These are phyloP conservation scores for Penicillium janthinellum DNA, from an alignment of 2,329 filamentous ascomycete genomes.

Conservation along the genomic window DNA sequence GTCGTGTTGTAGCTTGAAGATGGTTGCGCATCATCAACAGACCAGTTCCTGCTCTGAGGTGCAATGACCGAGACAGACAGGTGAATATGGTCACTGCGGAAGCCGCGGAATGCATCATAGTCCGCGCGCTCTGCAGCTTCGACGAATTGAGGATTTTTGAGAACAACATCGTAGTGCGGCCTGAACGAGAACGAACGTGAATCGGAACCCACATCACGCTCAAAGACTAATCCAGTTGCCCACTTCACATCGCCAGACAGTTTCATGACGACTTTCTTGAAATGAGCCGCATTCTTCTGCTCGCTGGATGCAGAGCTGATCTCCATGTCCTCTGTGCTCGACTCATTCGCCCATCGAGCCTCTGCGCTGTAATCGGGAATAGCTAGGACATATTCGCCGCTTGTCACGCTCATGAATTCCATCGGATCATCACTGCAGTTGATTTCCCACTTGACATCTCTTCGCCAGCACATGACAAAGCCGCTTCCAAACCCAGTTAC, in stretches of 20 bases:
- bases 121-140: conserved; percentile 57
- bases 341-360: conserved; percentile 64
- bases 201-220: conserved; percentile 73
- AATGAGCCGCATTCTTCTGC: conserved; percentile 72
- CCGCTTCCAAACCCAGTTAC: conserved; percentile 91
- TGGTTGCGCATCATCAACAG: conserved; percentile 69
- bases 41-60: conserved; percentile 84
- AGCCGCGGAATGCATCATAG: conserved; percentile 96
- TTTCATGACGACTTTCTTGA: conserved; percentile 99
- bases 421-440: conserved; percentile 83
- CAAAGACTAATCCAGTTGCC: conserved; percentile 89
- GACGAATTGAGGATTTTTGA: conserved; percentile 78
- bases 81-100: conserved; percentile 95
- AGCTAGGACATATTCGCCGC: conserved; percentile 90
- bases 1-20: conserved; percentile 95
- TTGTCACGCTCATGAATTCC: conserved; percentile 93
- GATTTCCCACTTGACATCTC: conserved; percentile 85
- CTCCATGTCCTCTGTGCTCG: conserved; percentile 55
- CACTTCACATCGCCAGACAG: conserved; percentile 94
- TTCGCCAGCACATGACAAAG: conserved; percentile 98
- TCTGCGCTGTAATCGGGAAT: conserved; percentile 91
- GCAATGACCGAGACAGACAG: conserved; percentile 89
- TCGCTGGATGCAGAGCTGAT: conserved; percentile 65
- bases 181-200: conserved; percentile 82
- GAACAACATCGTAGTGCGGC: conserved; percentile 86